Evolutionary conservation across 495 filamentous ascomycete species (phyloP).

Genomic region (Aspergillus coremiiformis): DNA sequence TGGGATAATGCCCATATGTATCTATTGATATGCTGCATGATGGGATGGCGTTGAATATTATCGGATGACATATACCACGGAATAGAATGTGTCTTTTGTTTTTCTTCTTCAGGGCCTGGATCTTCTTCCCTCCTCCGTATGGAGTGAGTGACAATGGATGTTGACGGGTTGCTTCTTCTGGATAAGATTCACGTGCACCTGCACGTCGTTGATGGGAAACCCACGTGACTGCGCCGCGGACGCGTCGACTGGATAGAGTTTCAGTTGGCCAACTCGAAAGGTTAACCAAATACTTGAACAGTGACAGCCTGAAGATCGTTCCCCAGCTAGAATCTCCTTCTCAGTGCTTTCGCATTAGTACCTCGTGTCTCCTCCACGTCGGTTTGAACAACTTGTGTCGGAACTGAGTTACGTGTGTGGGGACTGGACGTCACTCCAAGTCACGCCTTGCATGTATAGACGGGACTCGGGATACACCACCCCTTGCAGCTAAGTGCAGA

Average conservation of each 20-base stretch:
- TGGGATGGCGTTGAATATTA: slow-evolving; percentile 18
- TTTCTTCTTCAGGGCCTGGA: not conserved
- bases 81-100: not conserved
- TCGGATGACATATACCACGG: not conserved
- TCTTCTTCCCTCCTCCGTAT: no score
- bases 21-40: slow-evolving; percentile 16
- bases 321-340: not conserved
- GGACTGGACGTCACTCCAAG: not conserved
- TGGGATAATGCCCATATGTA: slow-evolving; percentile 15
- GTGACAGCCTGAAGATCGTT: not conserved
- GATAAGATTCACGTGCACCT: not conserved
- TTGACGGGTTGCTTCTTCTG: not conserved
- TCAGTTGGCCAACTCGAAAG: not conserved
- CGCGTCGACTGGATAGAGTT: slow-evolving; percentile 26
- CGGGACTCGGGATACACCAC: not conserved
- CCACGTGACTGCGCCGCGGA: slow-evolving; percentile 36
- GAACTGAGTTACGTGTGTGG: slow-evolving; percentile 6
- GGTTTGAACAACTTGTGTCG: slow-evolving; percentile 2
- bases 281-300: not conserved
- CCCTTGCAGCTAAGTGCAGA: slow-evolving; percentile 10
- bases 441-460: slow-evolving; percentile 10
- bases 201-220: no score
- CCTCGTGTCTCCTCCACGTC: not conserved
- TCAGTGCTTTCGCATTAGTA: not conserved
- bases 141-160: no score